Percentiles rank a stretch among this genome's conserved stretches.
phyloP scores from a whole-genome alignment of 2,329 filamentous ascomycete genomes.

The Teratosphaeria pseudoeucalypti region DNA sequence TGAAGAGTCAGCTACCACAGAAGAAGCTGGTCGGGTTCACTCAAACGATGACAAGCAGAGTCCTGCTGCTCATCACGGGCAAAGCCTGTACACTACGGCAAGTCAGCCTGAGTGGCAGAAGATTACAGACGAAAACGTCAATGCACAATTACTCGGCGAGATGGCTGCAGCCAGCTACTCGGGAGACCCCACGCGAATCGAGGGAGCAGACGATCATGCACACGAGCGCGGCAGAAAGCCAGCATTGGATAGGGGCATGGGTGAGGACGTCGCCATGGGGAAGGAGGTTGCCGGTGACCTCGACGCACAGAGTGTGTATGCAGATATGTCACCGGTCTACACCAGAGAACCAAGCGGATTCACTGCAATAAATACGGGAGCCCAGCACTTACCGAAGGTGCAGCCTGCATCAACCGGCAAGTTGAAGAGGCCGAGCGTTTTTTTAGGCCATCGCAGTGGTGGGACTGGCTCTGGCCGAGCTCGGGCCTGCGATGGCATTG shows the following conservation, averaged over 20 bases:
- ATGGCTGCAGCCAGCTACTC: not conserved
- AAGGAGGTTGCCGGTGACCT: not conserved
- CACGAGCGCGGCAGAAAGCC: not conserved
- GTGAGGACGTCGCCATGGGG: not conserved
- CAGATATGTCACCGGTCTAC: not conserved
- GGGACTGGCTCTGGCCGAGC: constrained; percentile 2
- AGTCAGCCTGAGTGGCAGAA: not conserved
- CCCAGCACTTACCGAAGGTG: not conserved
- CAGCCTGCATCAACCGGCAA: not conserved
- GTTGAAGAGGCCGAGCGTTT: constrained; percentile 4
- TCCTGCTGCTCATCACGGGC: not conserved
- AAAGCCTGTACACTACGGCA: not conserved
- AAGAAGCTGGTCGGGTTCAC: not conserved
- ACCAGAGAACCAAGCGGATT: not conserved
- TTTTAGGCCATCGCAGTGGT: constrained; percentile 10
- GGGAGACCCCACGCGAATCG: not conserved
- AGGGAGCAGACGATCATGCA: not conserved
- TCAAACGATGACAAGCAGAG: not conserved
- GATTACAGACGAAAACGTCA: not conserved
- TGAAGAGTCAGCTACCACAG: not conserved
- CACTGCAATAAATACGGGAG: not conserved
- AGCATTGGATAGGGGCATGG: not conserved
- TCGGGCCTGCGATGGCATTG: not conserved
- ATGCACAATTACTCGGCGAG: not conserved
- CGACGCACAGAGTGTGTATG: not conserved